phyloP scores from a whole-genome alignment of 2,329 filamentous ascomycete genomes.

The Lecanicillium sp. region DNA sequence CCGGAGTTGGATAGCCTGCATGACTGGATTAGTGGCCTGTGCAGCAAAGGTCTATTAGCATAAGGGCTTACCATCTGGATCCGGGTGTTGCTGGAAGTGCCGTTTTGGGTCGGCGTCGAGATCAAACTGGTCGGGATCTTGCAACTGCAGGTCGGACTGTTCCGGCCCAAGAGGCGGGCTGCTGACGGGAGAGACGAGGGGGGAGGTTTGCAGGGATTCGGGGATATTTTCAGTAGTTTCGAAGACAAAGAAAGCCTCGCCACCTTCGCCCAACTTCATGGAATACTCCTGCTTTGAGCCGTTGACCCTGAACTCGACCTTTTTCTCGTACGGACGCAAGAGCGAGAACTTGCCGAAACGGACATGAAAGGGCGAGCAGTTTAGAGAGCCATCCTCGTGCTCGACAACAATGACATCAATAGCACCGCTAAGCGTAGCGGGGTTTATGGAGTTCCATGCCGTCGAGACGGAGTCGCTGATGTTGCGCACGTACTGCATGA shows the following conservation, averaged over 20 bases:
- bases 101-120: conserved; percentile 40
- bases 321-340: conserved; percentile 91
- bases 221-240: conserved; percentile 89
- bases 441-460: conserved; percentile 99
- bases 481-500: conserved; percentile 96
- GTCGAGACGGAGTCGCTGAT: conserved; percentile 93
- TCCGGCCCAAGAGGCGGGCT: conserved; percentile 60
- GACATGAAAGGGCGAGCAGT: conserved; percentile 96
- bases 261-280: conserved; percentile 97
- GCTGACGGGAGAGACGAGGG: conserved; percentile 78
- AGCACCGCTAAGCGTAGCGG: conserved; percentile 89
- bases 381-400: conserved; percentile 80
- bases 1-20: conserved; percentile 41
- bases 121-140: conserved; percentile 63
- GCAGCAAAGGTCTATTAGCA: conserved; percentile 5
- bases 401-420: conserved; percentile 99
- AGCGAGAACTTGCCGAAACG: conserved; percentile 98
- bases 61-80: conserved; percentile 21
- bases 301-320: conserved; percentile 97
- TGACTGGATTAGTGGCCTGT: neutral
- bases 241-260: conserved; percentile 98
- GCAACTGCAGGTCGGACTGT: conserved; percentile 30
- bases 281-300: conserved; percentile 83
- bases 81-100: conserved; percentile 25
- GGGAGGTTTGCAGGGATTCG: conserved; percentile 89